Evolutionary conservation across 208 protist genomes (phyloP), one percentile per base, ranked within the genome.

Genomic region (Novymonas esmeraldas): DNA sequence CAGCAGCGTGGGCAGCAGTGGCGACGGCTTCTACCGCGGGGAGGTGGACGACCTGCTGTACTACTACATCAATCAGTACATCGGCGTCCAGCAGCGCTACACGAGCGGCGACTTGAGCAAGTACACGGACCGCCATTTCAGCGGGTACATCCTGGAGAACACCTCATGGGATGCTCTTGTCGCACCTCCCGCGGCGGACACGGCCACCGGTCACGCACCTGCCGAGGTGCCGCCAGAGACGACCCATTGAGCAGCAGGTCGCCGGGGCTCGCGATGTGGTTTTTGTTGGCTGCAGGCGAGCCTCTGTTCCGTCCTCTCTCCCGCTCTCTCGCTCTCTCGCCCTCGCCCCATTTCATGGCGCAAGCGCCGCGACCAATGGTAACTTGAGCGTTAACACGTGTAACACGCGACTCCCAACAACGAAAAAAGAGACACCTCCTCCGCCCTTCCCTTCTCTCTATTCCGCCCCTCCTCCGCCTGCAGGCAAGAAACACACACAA

Each of bases 11-110:
- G 24, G 20, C 22, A 29, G 22, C 16, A 64, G 22, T 51, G 28
- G 24, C 22, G 34, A 58, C 22, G 33, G 26, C 28, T 86, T 73
- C 51, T 98, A 98, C 71, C 62, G 89, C 55, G 94, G 91, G 16
- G 84, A 97, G 57, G 95, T 97, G n/a, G 95, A 98, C 58, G 89
- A 98, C 76, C 66, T 98, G n/a, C 84, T 98, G n/a, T 95, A 87
- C 48, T 97, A 95, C 85, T 98, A 95, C 74, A 89, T 96, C 38
- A 90, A 98, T 74, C 90, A 98, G 73, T 98, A 97, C 80, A 85
- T 96, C 62, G 77, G 78, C 28, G 94, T 98, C 14, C 97, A 98
- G 73, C 67, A 85, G 62, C 70, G 78, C 10, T 98, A 98, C 79
- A 70, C 57, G 20, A 61, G 71, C 13, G 68, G 83, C 20, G 65